phyloP scores from a whole-genome alignment of 169 alveolate genomes.

The Plasmodium fragile region DNA sequence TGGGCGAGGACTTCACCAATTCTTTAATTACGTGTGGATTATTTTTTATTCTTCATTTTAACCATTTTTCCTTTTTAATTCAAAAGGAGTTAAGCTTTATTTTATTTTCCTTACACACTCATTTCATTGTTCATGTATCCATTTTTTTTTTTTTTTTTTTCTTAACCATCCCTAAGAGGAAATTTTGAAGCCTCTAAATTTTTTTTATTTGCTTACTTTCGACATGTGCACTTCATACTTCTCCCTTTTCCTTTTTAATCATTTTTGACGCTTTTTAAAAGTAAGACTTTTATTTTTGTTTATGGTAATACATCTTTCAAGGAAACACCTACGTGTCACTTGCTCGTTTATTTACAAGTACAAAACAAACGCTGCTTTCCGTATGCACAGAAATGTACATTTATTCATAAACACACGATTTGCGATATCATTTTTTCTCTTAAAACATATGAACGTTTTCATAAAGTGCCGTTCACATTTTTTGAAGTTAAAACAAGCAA shows the following conservation, averaged over 20 bases:
- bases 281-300: neutral
- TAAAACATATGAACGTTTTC: neutral
- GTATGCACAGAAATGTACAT: neutral
- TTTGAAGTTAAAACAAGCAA: neutral
- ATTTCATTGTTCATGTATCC: neutral
- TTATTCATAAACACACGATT: neutral
- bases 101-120: neutral
- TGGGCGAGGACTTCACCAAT: neutral
- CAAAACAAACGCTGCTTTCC: neutral
- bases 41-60: neutral
- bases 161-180: neutral
- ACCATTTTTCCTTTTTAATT: neutral
- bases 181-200: neutral
- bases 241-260: neutral
- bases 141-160: too few species aligned
- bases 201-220: neutral
- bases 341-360: neutral
- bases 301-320: neutral
- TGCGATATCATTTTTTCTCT: neutral
- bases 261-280: neutral
- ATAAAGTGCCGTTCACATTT: neutral
- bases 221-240: neutral
- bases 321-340: neutral
- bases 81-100: neutral
- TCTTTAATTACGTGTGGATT: neutral